A percentile compares a stretch with the other conserved stretches of the same genome.
Conservation (phyloP, 2,329 filamentous ascomycete species). For the Cercospora citrullina region DNA sequence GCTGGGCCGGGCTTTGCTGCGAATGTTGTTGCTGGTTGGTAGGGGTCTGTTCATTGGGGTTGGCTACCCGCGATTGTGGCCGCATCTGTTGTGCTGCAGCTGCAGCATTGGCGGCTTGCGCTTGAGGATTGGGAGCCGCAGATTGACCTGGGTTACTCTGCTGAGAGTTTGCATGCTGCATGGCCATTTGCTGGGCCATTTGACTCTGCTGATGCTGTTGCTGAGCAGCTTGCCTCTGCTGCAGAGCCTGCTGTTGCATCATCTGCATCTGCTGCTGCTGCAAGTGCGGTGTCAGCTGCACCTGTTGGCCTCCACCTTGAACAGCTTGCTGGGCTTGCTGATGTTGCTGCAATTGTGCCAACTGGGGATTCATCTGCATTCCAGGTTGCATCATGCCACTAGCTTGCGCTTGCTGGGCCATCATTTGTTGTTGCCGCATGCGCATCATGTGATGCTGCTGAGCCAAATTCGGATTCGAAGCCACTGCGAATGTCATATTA, state of each 20-base stretch:
- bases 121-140: constrained; percentile 43
- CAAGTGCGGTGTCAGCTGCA: constrained; percentile 30
- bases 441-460: constrained; percentile 41
- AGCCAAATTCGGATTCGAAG: constrained; percentile 34
- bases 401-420: constrained; percentile 41
- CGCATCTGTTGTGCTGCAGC: constrained; percentile 41
- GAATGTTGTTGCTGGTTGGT: constrained; percentile 33
- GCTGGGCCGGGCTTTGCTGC: constrained; percentile 36
- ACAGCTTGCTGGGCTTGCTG: constrained; percentile 38
- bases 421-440: constrained; percentile 52
- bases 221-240: constrained; percentile 40
- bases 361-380: constrained; percentile 38
- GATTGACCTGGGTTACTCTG: constrained; percentile 51
- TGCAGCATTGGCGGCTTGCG: constrained; percentile 35
- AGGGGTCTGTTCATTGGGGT: constrained; percentile 36
- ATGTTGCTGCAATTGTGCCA: constrained; percentile 44
- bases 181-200: constrained; percentile 42
- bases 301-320: constrained; percentile 24
- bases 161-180: constrained; percentile 53
- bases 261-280: constrained; percentile 46
- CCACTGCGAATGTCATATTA: constrained; percentile 47
- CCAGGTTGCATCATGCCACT: constrained; percentile 34
- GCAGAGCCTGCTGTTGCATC: constrained; percentile 40
- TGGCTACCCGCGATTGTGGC: constrained; percentile 43
- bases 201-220: constrained; percentile 43